Evolutionary conservation across 495 filamentous ascomycete species (phyloP).

Genomic region (Terfezia boudieri): DNA sequence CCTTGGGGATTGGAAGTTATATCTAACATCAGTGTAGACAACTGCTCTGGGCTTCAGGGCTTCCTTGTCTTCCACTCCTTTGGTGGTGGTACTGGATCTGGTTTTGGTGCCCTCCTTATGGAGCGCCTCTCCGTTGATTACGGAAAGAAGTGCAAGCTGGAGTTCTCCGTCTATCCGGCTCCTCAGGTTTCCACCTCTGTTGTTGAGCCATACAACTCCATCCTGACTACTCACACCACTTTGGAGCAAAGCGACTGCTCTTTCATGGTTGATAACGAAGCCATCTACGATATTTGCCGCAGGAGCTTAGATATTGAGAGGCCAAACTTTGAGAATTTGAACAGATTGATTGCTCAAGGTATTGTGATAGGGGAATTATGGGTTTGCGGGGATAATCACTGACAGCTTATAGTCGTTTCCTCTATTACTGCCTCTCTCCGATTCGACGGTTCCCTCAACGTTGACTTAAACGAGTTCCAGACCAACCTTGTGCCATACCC

Average conservation of each 20-base stretch:
- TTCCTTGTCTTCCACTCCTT: slow-evolving; percentile 92
- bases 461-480: slow-evolving; percentile 87
- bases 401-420: slow-evolving; percentile 38
- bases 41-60: slow-evolving; percentile 74
- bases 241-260: slow-evolving; percentile 88
- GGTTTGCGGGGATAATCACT: background rate
- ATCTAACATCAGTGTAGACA: slow-evolving; percentile 32
- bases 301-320: slow-evolving; percentile 74
- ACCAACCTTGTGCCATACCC: slow-evolving; percentile 84
- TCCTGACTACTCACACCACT: slow-evolving; percentile 77
- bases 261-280: slow-evolving; percentile 83
- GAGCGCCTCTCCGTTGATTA: slow-evolving; percentile 78
- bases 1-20: background rate
- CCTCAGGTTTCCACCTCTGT: slow-evolving; percentile 70
- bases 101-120: slow-evolving; percentile 68
- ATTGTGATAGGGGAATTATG: background rate
- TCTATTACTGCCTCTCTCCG: slow-evolving; percentile 78
- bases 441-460: slow-evolving; percentile 78
- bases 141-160: slow-evolving; percentile 86
- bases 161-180: slow-evolving; percentile 76
- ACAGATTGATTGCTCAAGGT: slow-evolving; percentile 66
- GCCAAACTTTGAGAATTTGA: slow-evolving; percentile 68
- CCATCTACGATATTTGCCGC: slow-evolving; percentile 80
- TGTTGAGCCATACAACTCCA: slow-evolving; percentile 84
- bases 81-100: slow-evolving; percentile 77